A percentile compares a stretch with the other conserved stretches of the same genome.
phyloP scores from a whole-genome alignment of 257 asterid genomes.

The Solanum sejunctum region DNA sequence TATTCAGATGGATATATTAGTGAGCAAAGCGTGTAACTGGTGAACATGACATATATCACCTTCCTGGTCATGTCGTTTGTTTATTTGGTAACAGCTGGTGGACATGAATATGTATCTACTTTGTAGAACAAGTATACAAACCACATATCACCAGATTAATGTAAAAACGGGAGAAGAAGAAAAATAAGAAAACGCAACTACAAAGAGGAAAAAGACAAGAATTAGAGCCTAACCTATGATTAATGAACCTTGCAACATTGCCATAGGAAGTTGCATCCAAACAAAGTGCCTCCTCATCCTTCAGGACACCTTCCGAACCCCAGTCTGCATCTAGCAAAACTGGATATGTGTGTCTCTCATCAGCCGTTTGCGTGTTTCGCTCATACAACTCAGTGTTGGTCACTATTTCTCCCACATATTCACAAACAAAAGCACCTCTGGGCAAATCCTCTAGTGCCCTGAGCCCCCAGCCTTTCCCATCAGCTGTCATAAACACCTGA shows the following conservation, averaged over 20 bases:
- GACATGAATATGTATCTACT: not conserved
- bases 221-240: conserved; percentile 34
- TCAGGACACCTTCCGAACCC: conserved; percentile 45
- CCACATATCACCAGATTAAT: not conserved
- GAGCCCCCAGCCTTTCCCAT: conserved; percentile 81
- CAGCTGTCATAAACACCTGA: conserved; percentile 47
- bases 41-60: not conserved
- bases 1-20: not conserved
- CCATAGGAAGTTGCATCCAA: conserved; percentile 66
- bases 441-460: conserved; percentile 66
- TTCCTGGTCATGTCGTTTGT: not conserved
- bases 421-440: conserved; percentile 62
- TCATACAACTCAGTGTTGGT: conserved; percentile 53
- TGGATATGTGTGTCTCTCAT: conserved; percentile 45
- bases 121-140: not conserved
- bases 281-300: conserved; percentile 65
- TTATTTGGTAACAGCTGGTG: not conserved
- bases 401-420: conserved; percentile 51
- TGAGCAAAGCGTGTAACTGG: not conserved
- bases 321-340: conserved; percentile 70
- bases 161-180: not conserved
- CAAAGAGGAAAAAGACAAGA: not conserved
- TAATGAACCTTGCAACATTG: conserved; percentile 61
- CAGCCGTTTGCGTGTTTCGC: conserved; percentile 22
- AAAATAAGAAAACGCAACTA: not conserved